Conservation (phyloP, 2,329 filamentous ascomycete species). For the Leptodontidium sp. region DNA sequence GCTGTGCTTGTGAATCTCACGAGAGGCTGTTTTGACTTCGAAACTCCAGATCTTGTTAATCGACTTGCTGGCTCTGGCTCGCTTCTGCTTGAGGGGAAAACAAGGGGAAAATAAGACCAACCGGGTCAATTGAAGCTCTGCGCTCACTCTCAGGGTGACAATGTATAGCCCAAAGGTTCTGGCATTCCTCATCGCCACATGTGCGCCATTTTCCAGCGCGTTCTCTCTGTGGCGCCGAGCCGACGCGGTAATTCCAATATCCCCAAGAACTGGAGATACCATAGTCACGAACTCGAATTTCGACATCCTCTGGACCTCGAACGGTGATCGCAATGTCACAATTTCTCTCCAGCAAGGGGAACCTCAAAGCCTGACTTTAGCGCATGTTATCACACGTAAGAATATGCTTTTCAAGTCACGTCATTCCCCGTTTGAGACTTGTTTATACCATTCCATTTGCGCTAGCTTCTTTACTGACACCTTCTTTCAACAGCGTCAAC, state of each 20-base stretch:
- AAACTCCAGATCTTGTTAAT: background rate
- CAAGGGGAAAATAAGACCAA: background rate
- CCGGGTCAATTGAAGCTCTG: background rate
- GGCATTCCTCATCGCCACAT: background rate
- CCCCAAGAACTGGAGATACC: conserved; percentile 9
- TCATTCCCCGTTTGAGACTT: background rate
- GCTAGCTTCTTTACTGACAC: background rate
- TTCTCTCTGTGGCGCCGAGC: conserved; percentile 6
- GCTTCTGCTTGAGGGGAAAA: background rate
- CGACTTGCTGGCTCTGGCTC: background rate
- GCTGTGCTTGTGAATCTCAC: too few species aligned
- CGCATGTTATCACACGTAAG: background rate
- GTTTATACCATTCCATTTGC: background rate
- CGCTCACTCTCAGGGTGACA: background rate
- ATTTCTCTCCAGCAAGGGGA: conserved; percentile 7
- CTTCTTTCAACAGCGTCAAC: background rate
- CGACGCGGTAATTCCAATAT: background rate
- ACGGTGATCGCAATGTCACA: conserved; percentile 9
- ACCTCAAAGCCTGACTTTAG: background rate
- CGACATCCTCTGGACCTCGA: conserved; percentile 4
- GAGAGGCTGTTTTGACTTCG: background rate
- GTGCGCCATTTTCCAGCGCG: background rate
- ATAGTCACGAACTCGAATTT: conserved; percentile 3
- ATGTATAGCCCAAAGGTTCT: background rate
- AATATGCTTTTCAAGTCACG: background rate